phyloP scores from a whole-genome alignment of 2,329 filamentous ascomycete genomes.

The Aspergillus novofumigatus region DNA sequence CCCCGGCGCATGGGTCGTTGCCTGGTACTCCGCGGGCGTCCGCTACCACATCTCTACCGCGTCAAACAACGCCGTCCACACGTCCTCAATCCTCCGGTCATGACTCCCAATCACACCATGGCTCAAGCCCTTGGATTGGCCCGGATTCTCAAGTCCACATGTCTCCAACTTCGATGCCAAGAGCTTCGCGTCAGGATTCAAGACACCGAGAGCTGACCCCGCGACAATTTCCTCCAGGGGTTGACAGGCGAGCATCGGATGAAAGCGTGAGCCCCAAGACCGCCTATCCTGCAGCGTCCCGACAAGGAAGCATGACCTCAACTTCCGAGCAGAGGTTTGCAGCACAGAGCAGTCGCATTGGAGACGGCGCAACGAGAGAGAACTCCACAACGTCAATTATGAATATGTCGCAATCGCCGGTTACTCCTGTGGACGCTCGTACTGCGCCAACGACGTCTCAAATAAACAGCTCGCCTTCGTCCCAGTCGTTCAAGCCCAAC shows the following conservation, averaged over 20 bases:
- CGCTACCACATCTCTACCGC: slow-evolving; percentile 31
- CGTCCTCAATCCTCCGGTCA: slow-evolving; percentile 37
- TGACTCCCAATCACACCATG: slow-evolving; percentile 28
- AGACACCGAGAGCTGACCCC: slow-evolving; percentile 26
- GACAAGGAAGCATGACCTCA: slow-evolving; percentile 25
- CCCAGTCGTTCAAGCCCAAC: slow-evolving; percentile 13
- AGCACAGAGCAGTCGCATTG: slow-evolving; percentile 21
- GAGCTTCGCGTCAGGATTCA: slow-evolving; percentile 41
- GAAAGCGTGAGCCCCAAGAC: slow-evolving; percentile 78
- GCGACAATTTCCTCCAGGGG: slow-evolving; percentile 45
- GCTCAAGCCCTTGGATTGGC: slow-evolving; percentile 30
- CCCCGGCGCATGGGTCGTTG: slow-evolving; percentile 39
- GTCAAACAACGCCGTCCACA: slow-evolving; percentile 32
- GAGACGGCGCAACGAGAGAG: slow-evolving; percentile 27
- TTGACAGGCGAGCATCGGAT: slow-evolving; percentile 65
- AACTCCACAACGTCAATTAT: slow-evolving; percentile 19
- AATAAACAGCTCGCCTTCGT: slow-evolving; percentile 28
- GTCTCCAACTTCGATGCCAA: slow-evolving; percentile 28
- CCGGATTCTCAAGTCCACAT: slow-evolving; percentile 27
- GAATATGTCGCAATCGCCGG: slow-evolving; percentile 12
- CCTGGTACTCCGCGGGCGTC: slow-evolving; percentile 49
- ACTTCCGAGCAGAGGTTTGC: slow-evolving; percentile 22
- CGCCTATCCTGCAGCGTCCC: slow-evolving; percentile 25
- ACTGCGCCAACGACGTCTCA: slow-evolving; percentile 14
- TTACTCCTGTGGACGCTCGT: slow-evolving; percentile 11